Evolutionary conservation across 495 filamentous ascomycete genomes (phyloP).

Genomic region (Penicillium daleae): DNA sequence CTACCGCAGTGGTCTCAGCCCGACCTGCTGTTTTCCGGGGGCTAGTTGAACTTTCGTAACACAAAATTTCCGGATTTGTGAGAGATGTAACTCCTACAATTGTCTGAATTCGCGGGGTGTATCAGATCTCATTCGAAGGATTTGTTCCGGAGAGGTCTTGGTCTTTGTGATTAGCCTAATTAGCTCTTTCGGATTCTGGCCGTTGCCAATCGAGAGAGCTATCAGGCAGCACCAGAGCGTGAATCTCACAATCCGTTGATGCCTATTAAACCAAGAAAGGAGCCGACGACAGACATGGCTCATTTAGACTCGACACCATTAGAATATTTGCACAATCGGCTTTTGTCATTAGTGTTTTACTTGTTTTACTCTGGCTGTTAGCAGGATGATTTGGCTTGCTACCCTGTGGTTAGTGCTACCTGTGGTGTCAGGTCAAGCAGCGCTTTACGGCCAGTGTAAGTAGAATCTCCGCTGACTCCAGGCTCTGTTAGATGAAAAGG

Average conservation of each 20-base stretch:
- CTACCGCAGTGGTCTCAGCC: not conserved
- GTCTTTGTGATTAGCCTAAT: constrained; percentile 10
- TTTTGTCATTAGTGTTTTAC: too few species aligned
- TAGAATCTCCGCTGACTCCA: not conserved
- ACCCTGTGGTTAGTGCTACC: not conserved
- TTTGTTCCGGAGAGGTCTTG: not conserved
- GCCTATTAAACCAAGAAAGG: not conserved
- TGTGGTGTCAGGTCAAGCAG: constrained; percentile 5
- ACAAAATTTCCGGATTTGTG: not conserved
- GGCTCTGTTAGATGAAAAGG: not conserved
- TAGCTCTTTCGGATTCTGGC: not conserved
- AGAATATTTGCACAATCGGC: not conserved
- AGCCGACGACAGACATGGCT: not conserved
- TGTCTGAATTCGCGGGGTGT: not conserved
- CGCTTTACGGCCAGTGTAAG: constrained; percentile 11
- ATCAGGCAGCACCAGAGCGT: not conserved
- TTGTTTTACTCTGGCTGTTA: not conserved
- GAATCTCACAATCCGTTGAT: not conserved
- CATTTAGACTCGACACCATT: not conserved
- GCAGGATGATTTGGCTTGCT: constrained; percentile 7
- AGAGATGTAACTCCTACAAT: not conserved
- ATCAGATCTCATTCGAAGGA: not conserved
- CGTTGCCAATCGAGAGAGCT: not conserved
- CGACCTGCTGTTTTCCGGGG: not conserved
- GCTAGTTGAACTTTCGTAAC: not conserved